These are phyloP conservation scores for Termitomyces sp. DNA, from an alignment of 768 basidiomycete species.

Conservation along the genomic window DNA sequence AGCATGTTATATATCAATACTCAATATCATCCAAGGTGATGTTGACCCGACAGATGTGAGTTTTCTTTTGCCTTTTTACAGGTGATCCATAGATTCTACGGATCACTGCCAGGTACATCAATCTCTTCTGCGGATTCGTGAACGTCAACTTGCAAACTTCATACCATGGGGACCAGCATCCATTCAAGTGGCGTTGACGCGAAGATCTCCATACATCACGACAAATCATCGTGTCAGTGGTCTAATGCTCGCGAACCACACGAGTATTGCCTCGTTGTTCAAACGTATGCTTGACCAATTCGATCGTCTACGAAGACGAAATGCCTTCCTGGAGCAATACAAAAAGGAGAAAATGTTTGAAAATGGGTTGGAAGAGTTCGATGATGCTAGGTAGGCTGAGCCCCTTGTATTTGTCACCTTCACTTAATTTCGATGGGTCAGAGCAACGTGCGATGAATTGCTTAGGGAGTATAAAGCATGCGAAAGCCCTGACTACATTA, in stretches of 20 bases:
- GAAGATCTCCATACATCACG: constrained; percentile 83
- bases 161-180: constrained; percentile 99
- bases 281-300: constrained; percentile 96
- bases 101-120: constrained; percentile 75
- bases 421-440: constrained; percentile 22
- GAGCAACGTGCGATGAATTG: constrained; percentile 83
- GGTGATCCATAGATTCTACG: background rate
- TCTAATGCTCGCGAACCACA: constrained; percentile 98
- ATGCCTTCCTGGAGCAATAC: constrained; percentile 96
- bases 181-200: constrained; percentile 94
- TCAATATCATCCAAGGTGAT: constrained; percentile 98
- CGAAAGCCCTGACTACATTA: constrained; percentile 92
- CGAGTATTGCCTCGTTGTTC: constrained; percentile 98
- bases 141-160: constrained; percentile 94
- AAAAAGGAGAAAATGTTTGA: constrained; percentile 97
- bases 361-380: constrained; percentile 92
- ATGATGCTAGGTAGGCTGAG: constrained; percentile 79
- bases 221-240: constrained; percentile 95
- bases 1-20: constrained; percentile 94
- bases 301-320: constrained; percentile 79
- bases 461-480: constrained; percentile 95
- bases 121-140: constrained; percentile 93
- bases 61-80: background rate
- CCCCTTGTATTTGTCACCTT: background rate
- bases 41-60: constrained; percentile 96